Conservation (phyloP, 2,329 filamentous ascomycete genomes). For the Fusarium sp. region DNA sequence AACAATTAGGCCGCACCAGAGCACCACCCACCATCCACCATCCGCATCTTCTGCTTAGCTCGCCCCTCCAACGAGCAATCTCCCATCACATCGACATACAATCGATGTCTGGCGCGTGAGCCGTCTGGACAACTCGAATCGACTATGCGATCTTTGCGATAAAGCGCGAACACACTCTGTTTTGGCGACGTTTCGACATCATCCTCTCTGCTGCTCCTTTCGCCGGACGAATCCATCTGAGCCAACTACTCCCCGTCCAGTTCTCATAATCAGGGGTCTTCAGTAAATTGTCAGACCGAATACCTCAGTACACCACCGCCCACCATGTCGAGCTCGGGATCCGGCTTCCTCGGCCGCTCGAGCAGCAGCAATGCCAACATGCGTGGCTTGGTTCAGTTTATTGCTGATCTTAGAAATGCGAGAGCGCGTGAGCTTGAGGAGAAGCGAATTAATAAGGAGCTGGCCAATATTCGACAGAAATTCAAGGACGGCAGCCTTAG, state of each 20-base stretch:
- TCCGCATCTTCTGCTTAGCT: slow-evolving; percentile 46
- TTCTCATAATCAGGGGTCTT: slow-evolving; percentile 46
- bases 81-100: slow-evolving; percentile 45
- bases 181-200: slow-evolving; percentile 41
- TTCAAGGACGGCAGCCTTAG: slow-evolving; percentile 96
- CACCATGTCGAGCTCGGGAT: slow-evolving; percentile 70
- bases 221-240: slow-evolving; percentile 26
- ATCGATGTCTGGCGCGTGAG: slow-evolving; percentile 51
- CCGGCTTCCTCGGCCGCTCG: slow-evolving; percentile 77
- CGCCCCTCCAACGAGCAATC: slow-evolving; percentile 49
- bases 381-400: slow-evolving; percentile 95
- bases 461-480: slow-evolving; percentile 98
- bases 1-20: slow-evolving; percentile 38
- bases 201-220: slow-evolving; percentile 18
- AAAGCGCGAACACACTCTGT: slow-evolving; percentile 45
- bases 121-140: slow-evolving; percentile 45
- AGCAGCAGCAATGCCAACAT: slow-evolving; percentile 77
- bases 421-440: slow-evolving; percentile 96
- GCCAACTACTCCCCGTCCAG: slow-evolving; percentile 26
- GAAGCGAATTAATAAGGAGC: slow-evolving; percentile 99
- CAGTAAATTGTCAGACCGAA: slow-evolving; percentile 39
- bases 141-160: slow-evolving; percentile 55
- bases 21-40: slow-evolving; percentile 45
- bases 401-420: slow-evolving; percentile 95
- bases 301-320: slow-evolving; percentile 30